Percentiles rank a stretch among this genome's conserved stretches.
Conservation (phyloP, 2,329 filamentous ascomycete species). For the Davidsoniella eucalypti region DNA sequence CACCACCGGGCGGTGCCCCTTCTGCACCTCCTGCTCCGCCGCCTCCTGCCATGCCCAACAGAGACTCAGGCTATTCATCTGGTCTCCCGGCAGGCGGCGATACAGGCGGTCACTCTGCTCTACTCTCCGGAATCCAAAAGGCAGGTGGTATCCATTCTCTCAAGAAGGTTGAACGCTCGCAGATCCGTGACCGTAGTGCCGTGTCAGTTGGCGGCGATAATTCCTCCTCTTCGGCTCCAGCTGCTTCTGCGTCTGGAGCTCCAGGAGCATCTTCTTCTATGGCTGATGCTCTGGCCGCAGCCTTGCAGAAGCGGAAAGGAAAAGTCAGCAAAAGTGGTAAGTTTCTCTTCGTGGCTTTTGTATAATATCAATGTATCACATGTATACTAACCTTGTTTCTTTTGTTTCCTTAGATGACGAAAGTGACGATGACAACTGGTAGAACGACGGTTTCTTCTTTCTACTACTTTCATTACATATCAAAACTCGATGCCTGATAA, state of each 20-base stretch:
- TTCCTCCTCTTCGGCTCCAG: constrained; percentile 33
- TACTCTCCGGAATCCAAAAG: constrained; percentile 57
- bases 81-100: constrained; percentile 27
- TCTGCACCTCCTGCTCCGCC: constrained; percentile 29
- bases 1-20: constrained; percentile 16
- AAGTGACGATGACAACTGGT: constrained; percentile 61
- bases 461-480: neutral
- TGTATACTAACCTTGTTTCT: neutral
- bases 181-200: constrained; percentile 56
- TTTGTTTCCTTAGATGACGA: constrained; percentile 46
- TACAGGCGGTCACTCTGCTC: constrained; percentile 35
- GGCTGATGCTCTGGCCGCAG: constrained; percentile 67
- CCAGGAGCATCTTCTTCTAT: constrained; percentile 46
- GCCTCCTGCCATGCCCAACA: constrained; percentile 36
- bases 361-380: neutral
- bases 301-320: constrained; percentile 68
- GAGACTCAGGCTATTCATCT: constrained; percentile 40
- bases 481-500: too few relatives aligned
- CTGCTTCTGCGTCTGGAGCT: constrained; percentile 34
- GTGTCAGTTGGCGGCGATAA: constrained; percentile 37
- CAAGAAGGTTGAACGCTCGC: constrained; percentile 55
- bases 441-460: constrained; percentile 12
- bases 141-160: constrained; percentile 50
- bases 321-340: constrained; percentile 92
- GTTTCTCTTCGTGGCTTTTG: constrained; percentile 23